A percentile compares a stretch with the other conserved stretches of the same genome.
Evolutionary conservation across 176 grass and related monocot genomes (phyloP).

Genomic region (Oryza rufipogon): DNA sequence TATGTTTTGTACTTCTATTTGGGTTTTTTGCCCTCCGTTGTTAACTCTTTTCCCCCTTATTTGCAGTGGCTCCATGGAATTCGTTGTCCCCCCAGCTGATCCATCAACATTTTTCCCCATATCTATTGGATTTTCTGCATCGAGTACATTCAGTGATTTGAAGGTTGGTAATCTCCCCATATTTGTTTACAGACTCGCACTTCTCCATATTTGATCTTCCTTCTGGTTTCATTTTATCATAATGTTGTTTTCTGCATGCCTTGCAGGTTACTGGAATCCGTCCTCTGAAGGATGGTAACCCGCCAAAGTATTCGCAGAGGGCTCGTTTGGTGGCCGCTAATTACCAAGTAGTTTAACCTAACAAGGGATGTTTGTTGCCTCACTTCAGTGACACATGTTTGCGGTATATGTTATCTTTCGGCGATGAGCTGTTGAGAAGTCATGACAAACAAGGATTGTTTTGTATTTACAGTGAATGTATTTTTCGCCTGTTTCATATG

Average conservation of each 20-base stretch:
- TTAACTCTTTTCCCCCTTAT: constrained; percentile 13
- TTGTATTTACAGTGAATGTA: neutral
- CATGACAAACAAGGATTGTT: neutral
- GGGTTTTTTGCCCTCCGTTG: neutral
- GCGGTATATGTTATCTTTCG: neutral
- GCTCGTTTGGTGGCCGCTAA: constrained; percentile 58
- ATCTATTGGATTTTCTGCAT: constrained; percentile 73
- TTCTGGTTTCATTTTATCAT: neutral
- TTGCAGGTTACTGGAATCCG: constrained; percentile 55
- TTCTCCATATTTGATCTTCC: neutral
- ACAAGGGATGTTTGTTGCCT: neutral
- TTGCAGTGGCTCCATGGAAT: constrained; percentile 79
- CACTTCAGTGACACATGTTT: neutral
- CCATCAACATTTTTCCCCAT: constrained; percentile 85
- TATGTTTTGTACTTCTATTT: neutral
- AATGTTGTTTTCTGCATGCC: constrained; percentile 4
- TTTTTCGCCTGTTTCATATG: neutral
- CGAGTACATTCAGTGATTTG: constrained; percentile 78
- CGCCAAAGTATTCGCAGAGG: constrained; percentile 68
- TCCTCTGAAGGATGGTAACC: constrained; percentile 59
- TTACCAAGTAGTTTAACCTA: constrained; percentile 69
- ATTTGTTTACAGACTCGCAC: neutral
- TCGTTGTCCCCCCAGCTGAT: constrained; percentile 72
- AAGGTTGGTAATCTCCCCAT: constrained; percentile 47
- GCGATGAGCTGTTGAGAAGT: neutral